Base-by-base conservation (phyloP, 1,284 basidiomycete genomes). In the Rhodotorula sp. region DNA sequence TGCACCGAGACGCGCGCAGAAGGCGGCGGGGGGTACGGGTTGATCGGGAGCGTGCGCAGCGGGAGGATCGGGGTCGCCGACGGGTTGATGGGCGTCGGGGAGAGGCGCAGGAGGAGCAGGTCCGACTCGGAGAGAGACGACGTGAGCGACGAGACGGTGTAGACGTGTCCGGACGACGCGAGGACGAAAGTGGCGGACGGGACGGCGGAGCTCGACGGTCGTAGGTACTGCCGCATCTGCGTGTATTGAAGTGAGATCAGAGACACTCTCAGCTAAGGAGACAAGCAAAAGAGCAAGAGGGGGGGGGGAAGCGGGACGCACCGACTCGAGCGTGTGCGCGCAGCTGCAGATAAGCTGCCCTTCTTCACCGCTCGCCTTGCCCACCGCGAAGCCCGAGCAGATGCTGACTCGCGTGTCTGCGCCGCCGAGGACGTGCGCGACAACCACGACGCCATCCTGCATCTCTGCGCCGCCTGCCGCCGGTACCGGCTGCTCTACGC, bases 281-380 rank as follows among this genome's bases (percentile, higher is more conserved):
- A 67, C 25, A 57, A n/a, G 46, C n/a, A 25, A 60, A 27, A 63
- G 45, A 62, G 65, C 45, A 49, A 54, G 55, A 58, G 48, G 50
- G 10, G 64, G 48, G 50, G 10, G 64, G 23, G 41, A 58, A 69
- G 25, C 16, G 52, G 66, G 48, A 78, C 84, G 79, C 76, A 85
- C 88, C 85, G 88, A 85, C 77, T 88, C 86, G 42, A 90, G 78
- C 4, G 89, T 89, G 78, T 91, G 90, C 8, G 87, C 87, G 75
- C 89, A 91, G 1, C 87, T 87, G 19, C 89, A 78, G 42, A 90
- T 78, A 16, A 87, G 57, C 25, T 57, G 52, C 8, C 64, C 64
- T 42, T 85, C 82, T 7, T 79, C 80, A 8, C 78, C 79, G 23
- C 79, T 76, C 3, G 79, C 69, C 45, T 78, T 75, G 4, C 80